Evolutionary conservation across 805 yeast genomes (phyloP).

Genomic region (Metschnikowia chrysomelidarum): DNA sequence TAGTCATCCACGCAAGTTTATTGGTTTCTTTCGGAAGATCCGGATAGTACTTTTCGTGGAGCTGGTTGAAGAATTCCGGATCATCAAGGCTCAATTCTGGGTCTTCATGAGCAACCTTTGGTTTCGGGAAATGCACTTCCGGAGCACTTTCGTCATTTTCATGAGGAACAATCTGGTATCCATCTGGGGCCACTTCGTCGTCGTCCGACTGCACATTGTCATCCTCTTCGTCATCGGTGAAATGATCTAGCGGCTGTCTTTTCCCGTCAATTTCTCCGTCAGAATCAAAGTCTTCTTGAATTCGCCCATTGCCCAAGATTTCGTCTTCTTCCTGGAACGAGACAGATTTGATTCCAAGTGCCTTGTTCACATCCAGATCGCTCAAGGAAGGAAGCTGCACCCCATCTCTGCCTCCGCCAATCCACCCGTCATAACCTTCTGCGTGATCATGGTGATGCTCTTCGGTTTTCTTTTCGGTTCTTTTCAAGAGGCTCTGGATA

Average conservation of each 20-base stretch:
- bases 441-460: slow-evolving; percentile 32
- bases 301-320: no score
- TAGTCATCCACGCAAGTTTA: slow-evolving; percentile 90
- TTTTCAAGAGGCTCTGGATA: slow-evolving; percentile 53
- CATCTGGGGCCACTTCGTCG: slow-evolving; percentile 38
- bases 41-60: slow-evolving; percentile 86
- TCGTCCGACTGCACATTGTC: slow-evolving; percentile 48
- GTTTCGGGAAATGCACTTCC: slow-evolving; percentile 66
- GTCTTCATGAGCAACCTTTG: slow-evolving; percentile 29
- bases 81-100: slow-evolving; percentile 62
- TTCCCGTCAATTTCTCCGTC: slow-evolving; percentile 7
- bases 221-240: slow-evolving; percentile 25
- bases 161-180: slow-evolving; percentile 38
- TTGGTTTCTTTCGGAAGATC: slow-evolving; percentile 81
- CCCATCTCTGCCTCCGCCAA: slow-evolving; percentile 40
- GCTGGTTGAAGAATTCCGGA: slow-evolving; percentile 72
- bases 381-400: slow-evolving; percentile 35
- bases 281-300: slow-evolving; percentile 3
- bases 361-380: slow-evolving; percentile 34
- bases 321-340: slow-evolving; percentile 14
- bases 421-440: slow-evolving; percentile 42
- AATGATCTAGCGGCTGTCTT: slow-evolving; percentile 14
- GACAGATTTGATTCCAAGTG: slow-evolving; percentile 31
- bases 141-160: slow-evolving; percentile 40
- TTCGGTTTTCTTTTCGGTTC: slow-evolving; percentile 49